Percentiles rank a stretch among this genome's conserved stretches.
Conservation (phyloP, 2,329 filamentous ascomycete genomes). For the Atkinsonella hypoxylon region DNA sequence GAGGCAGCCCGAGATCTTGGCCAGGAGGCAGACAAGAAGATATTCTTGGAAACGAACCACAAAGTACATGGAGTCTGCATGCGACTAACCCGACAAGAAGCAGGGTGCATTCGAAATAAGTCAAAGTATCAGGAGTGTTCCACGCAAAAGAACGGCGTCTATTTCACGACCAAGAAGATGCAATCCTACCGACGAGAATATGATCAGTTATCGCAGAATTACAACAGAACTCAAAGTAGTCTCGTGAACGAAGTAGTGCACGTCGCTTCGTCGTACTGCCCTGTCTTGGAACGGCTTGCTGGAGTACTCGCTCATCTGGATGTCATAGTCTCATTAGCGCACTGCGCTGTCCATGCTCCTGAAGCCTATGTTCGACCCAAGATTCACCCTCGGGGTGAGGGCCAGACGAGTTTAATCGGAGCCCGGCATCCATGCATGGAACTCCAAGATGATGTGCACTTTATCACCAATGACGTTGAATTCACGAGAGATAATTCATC, state of each 20-base stretch:
- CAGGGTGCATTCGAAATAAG: conserved; percentile 86
- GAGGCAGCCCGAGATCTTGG: conserved; percentile 68
- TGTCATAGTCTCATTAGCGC: conserved; percentile 87
- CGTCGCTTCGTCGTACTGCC: conserved; percentile 89
- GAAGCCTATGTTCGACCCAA: conserved; percentile 83
- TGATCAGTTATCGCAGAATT: conserved; percentile 86
- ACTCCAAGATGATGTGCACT: conserved; percentile 95
- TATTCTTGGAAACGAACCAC: conserved; percentile 86
- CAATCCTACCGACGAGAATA: conserved; percentile 77
- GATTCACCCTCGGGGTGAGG: conserved; percentile 78
- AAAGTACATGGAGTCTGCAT: conserved; percentile 95
- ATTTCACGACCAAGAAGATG: conserved; percentile 81
- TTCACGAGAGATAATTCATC: conserved; percentile 68
- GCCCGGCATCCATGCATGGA: conserved; percentile 96
- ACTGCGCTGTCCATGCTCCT: conserved; percentile 86
- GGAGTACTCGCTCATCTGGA: conserved; percentile 80
- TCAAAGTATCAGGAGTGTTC: conserved; percentile 85
- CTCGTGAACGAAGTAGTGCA: conserved; percentile 86
- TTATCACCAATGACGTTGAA: conserved; percentile 94
- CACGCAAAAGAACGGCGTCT: conserved; percentile 97
- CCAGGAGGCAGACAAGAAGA: conserved; percentile 95
- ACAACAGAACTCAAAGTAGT: conserved; percentile 86
- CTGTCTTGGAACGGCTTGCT: conserved; percentile 80
- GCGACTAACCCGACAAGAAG: conserved; percentile 81
- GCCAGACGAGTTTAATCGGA: conserved; percentile 81